Evolutionary conservation across 2,329 filamentous ascomycete genomes (phyloP).

Genomic region (Ceratocystis variospora): DNA sequence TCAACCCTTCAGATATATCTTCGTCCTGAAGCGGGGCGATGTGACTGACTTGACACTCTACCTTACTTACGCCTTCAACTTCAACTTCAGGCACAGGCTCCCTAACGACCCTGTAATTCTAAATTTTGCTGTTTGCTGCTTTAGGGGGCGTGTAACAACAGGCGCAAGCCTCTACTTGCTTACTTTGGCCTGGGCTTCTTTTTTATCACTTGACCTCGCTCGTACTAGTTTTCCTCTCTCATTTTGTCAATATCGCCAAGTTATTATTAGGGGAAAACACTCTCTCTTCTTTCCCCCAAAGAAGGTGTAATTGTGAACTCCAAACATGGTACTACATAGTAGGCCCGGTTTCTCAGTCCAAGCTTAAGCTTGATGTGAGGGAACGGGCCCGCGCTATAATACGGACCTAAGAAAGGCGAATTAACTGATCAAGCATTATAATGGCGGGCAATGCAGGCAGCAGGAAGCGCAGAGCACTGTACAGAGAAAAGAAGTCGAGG

Average conservation of each 20-base stretch:
- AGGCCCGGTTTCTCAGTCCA: conserved; percentile 5
- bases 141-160: no score
- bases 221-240: no score
- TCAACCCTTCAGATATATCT: not conserved
- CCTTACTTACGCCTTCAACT: no score
- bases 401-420: not conserved
- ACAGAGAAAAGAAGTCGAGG: not conserved
- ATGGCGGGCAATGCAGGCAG: not conserved
- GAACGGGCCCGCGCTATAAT: conserved; percentile 3
- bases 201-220: no score
- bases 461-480: not conserved
- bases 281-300: not conserved
- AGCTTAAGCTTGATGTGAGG: conserved; percentile 6
- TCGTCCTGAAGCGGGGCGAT: not conserved
- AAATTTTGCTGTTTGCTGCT: no score
- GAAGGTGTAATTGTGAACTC: not conserved
- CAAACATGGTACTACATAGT: not conserved
- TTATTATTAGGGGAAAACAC: no score
- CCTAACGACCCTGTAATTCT: no score
- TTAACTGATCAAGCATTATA: not conserved
- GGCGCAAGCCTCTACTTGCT: no score
- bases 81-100: no score
- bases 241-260: no score
- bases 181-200: no score
- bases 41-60: no score